Evolutionary conservation across 441 rosid genomes (phyloP).

Genomic region (Pelargonium myrrhifolium): DNA sequence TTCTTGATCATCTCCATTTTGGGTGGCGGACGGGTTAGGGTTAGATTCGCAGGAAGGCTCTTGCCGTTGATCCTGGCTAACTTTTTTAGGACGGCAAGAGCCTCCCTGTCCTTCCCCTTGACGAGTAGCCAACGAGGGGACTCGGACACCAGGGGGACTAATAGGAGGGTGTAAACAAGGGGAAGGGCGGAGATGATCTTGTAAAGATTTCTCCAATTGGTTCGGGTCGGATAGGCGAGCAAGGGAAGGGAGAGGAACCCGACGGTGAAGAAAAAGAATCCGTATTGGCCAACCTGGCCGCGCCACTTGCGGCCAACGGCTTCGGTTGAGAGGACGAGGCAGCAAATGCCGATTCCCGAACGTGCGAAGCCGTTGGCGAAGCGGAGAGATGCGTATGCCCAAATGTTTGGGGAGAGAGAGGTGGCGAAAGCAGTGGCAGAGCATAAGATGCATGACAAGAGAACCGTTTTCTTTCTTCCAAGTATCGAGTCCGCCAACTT

Average conservation of each 20-base stretch:
- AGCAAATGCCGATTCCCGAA: conserved; percentile 55
- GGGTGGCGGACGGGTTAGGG: conserved; percentile 23
- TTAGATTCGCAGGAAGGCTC: conserved; percentile 36
- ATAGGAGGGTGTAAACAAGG: conserved; percentile 31
- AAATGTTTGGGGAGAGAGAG: conserved; percentile 58
- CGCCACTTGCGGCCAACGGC: conserved; percentile 58
- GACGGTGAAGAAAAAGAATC: conserved; percentile 58
- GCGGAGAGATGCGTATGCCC: conserved; percentile 54
- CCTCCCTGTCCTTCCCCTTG: conserved; percentile 43
- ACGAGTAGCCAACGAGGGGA: conserved; percentile 69
- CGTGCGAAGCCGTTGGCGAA: conserved; percentile 49
- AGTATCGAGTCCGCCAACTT: conserved; percentile 45
- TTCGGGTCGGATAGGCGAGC: conserved; percentile 42
- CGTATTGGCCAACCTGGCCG: conserved; percentile 62
- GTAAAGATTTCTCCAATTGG: conserved; percentile 46
- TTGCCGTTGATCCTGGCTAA: conserved; percentile 42
- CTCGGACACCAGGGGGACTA: conserved; percentile 46
- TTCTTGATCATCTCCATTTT: conserved; percentile 5
- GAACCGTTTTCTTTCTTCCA: conserved; percentile 49
- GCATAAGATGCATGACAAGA: conserved; percentile 45
- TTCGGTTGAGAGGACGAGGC: conserved; percentile 56
- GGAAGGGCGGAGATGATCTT: conserved; percentile 41
- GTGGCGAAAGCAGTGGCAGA: conserved; percentile 47
- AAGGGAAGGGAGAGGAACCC: conserved; percentile 60
- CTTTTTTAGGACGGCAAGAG: conserved; percentile 36